Conservation (phyloP, 116 monocot species). For the Thalassia testudinum region DNA sequence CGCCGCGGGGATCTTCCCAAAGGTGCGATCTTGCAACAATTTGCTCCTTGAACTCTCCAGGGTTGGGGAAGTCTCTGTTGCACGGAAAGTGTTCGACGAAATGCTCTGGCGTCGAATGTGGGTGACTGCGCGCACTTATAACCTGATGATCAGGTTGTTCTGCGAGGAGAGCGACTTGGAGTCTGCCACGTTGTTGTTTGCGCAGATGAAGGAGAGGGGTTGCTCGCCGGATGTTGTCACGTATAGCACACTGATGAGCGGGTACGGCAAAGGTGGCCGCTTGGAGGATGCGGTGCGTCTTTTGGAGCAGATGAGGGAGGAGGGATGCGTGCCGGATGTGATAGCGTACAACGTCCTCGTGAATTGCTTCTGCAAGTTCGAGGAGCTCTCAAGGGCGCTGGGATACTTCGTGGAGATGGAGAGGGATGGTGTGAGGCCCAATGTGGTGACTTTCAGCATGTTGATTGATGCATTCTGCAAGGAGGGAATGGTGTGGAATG, state of each 20-base stretch:
- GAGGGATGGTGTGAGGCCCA: conserved; percentile 30
- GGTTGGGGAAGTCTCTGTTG: conserved; percentile 10
- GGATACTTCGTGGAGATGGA: conserved; percentile 46
- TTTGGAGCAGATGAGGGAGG: conserved; percentile 38
- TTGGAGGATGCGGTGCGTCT: conserved; percentile 38
- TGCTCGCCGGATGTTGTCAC: conserved; percentile 59
- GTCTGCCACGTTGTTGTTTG: conserved; percentile 22
- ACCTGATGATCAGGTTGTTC: conserved; percentile 61
- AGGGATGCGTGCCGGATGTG: conserved; percentile 33
- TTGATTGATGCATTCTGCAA: conserved; percentile 72
- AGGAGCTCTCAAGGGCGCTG: conserved; percentile 33
- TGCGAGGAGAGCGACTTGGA: conserved; percentile 60
- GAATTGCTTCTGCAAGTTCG: conserved; percentile 53
- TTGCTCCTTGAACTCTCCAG: conserved; percentile 36
- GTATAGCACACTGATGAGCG: conserved; percentile 65
- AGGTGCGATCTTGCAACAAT: conserved; percentile 81
- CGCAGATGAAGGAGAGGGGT: conserved; percentile 43
- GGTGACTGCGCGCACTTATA: conserved; percentile 50
- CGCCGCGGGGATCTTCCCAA: conserved; percentile 31
- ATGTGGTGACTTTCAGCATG: conserved; percentile 66
- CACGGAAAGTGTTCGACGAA: conserved; percentile 48
- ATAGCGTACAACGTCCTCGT: conserved; percentile 65
- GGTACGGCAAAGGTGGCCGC: conserved; percentile 54
- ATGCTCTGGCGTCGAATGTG: conserved; percentile 16
- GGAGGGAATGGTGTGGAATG: conserved; percentile 45